Evolutionary conservation across 352 stramenopile species (phyloP).

Genomic region (Phytophthora sojae): DNA sequence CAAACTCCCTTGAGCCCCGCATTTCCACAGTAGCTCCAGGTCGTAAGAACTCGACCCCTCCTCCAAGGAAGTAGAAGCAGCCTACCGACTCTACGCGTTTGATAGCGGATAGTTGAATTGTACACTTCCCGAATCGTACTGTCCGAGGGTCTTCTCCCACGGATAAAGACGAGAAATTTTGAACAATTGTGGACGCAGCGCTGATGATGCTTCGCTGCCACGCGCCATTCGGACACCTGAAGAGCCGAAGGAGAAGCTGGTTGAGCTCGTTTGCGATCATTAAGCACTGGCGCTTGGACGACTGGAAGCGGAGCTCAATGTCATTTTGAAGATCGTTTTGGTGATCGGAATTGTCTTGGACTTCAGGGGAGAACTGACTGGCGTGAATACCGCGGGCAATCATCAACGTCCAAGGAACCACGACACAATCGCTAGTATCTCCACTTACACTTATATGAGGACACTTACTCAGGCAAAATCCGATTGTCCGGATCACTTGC

Average conservation of each 20-base stretch:
- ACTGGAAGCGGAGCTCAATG: constrained; percentile 33
- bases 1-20: constrained; percentile 33
- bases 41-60: constrained; percentile 49
- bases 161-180: constrained; percentile 2
- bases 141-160: neutral
- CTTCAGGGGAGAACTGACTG: constrained; percentile 35
- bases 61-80: constrained; percentile 43
- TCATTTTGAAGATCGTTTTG: constrained; percentile 26
- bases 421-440: neutral
- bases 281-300: constrained; percentile 33
- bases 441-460: constrained; percentile 3
- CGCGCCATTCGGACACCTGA: constrained; percentile 7
- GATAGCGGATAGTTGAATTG: constrained; percentile 21
- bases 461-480: constrained; percentile 48
- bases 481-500: constrained; percentile 56
- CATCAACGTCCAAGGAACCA: constrained; percentile 41
- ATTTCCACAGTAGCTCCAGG: constrained; percentile 43
- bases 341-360: constrained; percentile 1
- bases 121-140: constrained; percentile 36
- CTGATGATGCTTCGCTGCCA: constrained; percentile 32
- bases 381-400: constrained; percentile 41
- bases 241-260: constrained; percentile 33
- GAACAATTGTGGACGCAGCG: constrained; percentile 7
- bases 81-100: constrained; percentile 38
- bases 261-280: constrained; percentile 42